Base-by-base conservation (phyloP, 2,329 filamentous ascomycete species). In the Fusarium sp. region DNA sequence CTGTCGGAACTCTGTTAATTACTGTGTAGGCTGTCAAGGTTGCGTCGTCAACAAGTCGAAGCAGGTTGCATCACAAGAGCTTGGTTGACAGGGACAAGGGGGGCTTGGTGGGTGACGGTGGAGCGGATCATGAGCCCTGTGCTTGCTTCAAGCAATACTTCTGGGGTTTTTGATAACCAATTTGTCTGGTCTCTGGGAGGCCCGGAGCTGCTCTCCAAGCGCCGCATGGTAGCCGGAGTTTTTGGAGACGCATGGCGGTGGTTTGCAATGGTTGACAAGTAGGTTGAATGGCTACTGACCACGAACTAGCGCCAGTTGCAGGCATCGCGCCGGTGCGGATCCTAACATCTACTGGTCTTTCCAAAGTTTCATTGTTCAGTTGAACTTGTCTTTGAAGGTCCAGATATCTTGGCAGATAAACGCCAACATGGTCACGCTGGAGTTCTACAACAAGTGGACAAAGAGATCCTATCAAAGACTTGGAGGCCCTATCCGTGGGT, bases 131-230 rank as follows among this genome's bases (percentile, higher is more conserved):
- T 68, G 66, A 36, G 22, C 35, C 31, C 62, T 47, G 62, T 58
- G 62, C 57, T 52, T 69, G 31, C 42, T 47, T 25, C 42, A 31
- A 35, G 54, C 54, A 27, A 65, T 47, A n/a, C 31, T 47, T 63
- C 59, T 71, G 25, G 59, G 70, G 63, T 20, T 62, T 61, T 20
- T 47, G 50, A 54, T 65, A 65, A 63, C 66, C 63, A 65, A 68
- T 40, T 62, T 27, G 52, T 29, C 35, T 66, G 60, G 25, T 33
- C 29, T 57, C 36, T 22, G 54, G 33, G 16, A 38, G 35, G 22
- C 33, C 54, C 38, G 29, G 40, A 40, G 22, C 40, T 68, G 27
- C 40, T 38, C 59, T 57, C 58, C 58, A 57, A 54, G 35, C 27
- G 40, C 38, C 40, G 14, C 22, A 33, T 45, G 7, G 18, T 60